A percentile compares a stretch with the other conserved stretches of the same genome.
These are phyloP conservation scores for Pythium pyrilobum DNA, from an alignment of 352 stramenopile species.

Conservation along the genomic window DNA sequence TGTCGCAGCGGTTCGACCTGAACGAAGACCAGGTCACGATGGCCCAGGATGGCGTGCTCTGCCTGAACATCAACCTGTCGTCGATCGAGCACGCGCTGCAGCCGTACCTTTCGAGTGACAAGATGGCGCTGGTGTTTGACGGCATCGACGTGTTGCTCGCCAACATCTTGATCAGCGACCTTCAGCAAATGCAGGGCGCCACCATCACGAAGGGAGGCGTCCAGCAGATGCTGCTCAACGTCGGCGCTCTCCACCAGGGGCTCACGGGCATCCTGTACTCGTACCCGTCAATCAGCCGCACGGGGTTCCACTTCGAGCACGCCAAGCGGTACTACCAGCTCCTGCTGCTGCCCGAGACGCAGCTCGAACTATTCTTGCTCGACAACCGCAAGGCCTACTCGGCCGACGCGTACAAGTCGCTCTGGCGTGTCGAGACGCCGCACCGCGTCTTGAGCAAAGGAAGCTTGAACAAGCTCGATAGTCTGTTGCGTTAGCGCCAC, in stretches of 20 bases:
- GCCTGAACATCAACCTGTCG: conserved; percentile 72
- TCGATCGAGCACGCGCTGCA: conserved; percentile 67
- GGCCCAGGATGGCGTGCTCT: conserved; percentile 69
- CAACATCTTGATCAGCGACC: conserved; percentile 54
- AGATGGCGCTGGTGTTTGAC: conserved; percentile 71
- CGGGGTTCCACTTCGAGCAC: conserved; percentile 65
- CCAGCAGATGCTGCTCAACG: conserved; percentile 78
- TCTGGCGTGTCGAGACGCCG: conserved; percentile 71
- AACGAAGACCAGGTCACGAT: conserved; percentile 49
- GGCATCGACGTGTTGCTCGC: conserved; percentile 63
- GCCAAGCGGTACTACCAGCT: conserved; percentile 78
- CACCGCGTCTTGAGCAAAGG: conserved; percentile 67
- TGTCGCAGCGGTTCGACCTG: conserved; percentile 56
- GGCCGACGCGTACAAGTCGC: conserved; percentile 55
- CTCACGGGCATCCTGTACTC: conserved; percentile 70
- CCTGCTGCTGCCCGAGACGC: conserved; percentile 61
- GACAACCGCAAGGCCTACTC: conserved; percentile 63
- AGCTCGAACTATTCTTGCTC: conserved; percentile 75
- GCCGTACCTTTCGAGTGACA: conserved; percentile 64
- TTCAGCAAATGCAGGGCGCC: conserved; percentile 55
- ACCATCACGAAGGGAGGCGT: conserved; percentile 66
- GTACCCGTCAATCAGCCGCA: conserved; percentile 44
- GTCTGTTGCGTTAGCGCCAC: conserved; percentile 64
- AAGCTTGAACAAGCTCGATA: conserved; percentile 83
- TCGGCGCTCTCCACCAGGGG: conserved; percentile 66